Evolutionary conservation across 768 basidiomycete species (phyloP).

Genomic region (Termitomyces sp.): DNA sequence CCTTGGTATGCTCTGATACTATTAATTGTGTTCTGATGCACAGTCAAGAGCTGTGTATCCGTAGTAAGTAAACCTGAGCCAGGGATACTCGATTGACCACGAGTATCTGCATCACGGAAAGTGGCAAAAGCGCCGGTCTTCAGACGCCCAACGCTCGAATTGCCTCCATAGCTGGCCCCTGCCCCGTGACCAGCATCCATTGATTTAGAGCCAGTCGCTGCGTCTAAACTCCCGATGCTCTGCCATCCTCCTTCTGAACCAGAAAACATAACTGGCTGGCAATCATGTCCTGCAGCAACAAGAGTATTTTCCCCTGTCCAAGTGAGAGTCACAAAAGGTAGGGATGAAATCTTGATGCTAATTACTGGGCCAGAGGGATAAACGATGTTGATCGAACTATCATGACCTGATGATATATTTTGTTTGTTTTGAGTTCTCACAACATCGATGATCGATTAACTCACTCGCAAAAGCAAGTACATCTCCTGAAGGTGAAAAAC

Average conservation of each 20-base stretch:
- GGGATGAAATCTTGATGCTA: conserved; percentile 67
- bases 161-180: conserved; percentile 38
- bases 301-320: conserved; percentile 83
- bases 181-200: conserved; percentile 33
- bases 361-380: conserved; percentile 82
- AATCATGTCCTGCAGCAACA: conserved; percentile 95
- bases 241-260: conserved; percentile 79
- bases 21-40: conserved; percentile 99
- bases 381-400: conserved; percentile 89
- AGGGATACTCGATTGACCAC: conserved; percentile 44
- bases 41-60: conserved; percentile 78
- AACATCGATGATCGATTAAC: conserved; percentile 24
- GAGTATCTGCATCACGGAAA: conserved; percentile 87
- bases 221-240: conserved; percentile 77
- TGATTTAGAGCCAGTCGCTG: conserved; percentile 50
- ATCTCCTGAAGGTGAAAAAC: conserved; percentile 96
- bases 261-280: conserved; percentile 86
- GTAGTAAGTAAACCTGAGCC: conserved; percentile 23
- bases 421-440: neutral
- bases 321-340: conserved; percentile 81
- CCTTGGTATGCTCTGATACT: conserved; percentile 73
- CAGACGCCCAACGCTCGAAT: conserved; percentile 60
- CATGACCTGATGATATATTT: conserved; percentile 61
- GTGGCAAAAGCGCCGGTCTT: conserved; percentile 93
- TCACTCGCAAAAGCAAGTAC: conserved; percentile 87